Conservation (phyloP, 495 filamentous ascomycete genomes). For the Cladorrhinum samala region DNA sequence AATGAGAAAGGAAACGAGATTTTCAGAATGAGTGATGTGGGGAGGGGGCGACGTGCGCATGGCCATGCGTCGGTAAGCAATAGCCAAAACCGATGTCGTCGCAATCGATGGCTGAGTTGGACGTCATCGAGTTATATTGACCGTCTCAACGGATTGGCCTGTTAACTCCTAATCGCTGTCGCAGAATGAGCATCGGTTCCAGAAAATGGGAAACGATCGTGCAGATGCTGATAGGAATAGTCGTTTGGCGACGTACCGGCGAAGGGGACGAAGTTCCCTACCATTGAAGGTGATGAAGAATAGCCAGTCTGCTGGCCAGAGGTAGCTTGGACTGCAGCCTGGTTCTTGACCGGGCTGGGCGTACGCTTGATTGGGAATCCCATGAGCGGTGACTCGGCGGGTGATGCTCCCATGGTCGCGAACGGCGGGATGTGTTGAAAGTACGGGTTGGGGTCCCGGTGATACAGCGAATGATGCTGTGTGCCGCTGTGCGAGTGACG, state of each 20-base stretch:
- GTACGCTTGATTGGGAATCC: conserved; percentile 17
- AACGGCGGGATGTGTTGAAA: conserved; percentile 20
- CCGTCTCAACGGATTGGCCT: background rate
- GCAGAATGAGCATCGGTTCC: conserved; percentile 33
- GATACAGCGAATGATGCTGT: conserved; percentile 35
- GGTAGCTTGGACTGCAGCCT: background rate
- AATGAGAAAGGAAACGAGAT: conserved; percentile 3
- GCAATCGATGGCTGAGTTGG: background rate
- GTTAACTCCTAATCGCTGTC: conserved; percentile 32
- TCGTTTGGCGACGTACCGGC: conserved; percentile 37
- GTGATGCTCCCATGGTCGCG: conserved; percentile 24
- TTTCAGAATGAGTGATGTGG: too few relatives aligned
- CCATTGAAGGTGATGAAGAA: conserved; percentile 22
- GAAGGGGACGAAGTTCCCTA: conserved; percentile 24
- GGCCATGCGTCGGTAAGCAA: background rate
- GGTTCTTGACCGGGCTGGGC: conserved; percentile 11
- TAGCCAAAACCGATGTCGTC: background rate
- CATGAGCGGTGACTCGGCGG: conserved; percentile 26
- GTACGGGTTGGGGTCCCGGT: conserved; percentile 30
- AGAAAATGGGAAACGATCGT: conserved; percentile 36
- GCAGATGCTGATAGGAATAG: conserved; percentile 31
- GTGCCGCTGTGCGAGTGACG: conserved; percentile 27
- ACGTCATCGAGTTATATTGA: background rate
- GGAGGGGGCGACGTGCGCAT: too few relatives aligned
- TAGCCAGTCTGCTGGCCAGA: conserved; percentile 18